Conservation (phyloP, 371 early-diverging fungal species). For the Mucor piriformis region DNA sequence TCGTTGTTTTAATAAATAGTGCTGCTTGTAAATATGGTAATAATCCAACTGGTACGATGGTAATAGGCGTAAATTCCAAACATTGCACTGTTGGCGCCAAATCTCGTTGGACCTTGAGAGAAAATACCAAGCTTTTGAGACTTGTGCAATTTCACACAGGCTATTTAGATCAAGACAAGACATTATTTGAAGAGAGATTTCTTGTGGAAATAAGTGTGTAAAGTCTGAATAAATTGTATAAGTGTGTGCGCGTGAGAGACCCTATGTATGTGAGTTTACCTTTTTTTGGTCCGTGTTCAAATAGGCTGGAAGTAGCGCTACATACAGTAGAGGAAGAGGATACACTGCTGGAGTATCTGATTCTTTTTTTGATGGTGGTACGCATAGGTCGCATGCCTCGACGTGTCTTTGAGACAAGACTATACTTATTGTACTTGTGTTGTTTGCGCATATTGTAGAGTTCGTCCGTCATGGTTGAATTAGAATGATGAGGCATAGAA, state of each 20-base stretch:
- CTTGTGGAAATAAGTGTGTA: too few species aligned
- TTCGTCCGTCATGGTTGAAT: slow-evolving; percentile 7
- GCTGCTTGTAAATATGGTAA: slow-evolving; percentile 42
- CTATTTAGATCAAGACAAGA: slow-evolving; percentile 9
- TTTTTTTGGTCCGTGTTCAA: slow-evolving; percentile 12
- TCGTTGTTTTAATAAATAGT: slow-evolving; percentile 36
- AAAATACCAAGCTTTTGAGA: slow-evolving; percentile 22
- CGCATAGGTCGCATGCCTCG: slow-evolving; percentile 18
- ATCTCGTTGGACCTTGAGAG: slow-evolving; percentile 18
- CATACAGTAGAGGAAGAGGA: neutral
- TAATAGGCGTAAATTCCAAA: neutral
- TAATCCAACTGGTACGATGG: slow-evolving; percentile 22
- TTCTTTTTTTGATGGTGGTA: slow-evolving; percentile 4
- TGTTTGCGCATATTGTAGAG: slow-evolving; percentile 11
- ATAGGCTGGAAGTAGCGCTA: neutral
- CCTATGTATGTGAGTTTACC: neutral
- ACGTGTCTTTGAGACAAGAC: slow-evolving; percentile 1
- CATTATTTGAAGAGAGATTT: slow-evolving; percentile 10
- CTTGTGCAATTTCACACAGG: slow-evolving; percentile 8
- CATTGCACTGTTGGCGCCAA: slow-evolving; percentile 12
- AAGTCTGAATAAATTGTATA: slow-evolving; percentile 13
- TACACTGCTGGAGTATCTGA: neutral
- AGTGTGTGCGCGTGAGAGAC: too few species aligned
- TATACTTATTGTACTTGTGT: neutral
- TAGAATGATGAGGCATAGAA: slow-evolving; percentile 3